phyloP scores from a whole-genome alignment of 192 early-diverging fungal species.

The Coemansia sp. region DNA sequence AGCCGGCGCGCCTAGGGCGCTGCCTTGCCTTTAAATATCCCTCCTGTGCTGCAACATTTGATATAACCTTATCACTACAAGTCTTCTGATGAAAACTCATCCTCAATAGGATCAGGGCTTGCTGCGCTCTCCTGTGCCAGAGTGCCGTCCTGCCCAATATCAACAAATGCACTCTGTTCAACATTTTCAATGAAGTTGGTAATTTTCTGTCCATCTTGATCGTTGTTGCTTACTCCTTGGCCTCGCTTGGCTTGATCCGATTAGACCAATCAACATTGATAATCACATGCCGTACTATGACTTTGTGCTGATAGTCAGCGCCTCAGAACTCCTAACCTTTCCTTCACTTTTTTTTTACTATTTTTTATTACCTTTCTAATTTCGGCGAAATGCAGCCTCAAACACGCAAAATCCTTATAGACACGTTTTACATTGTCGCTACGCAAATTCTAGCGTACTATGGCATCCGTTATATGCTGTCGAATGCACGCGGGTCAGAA shows the following conservation, averaged over 20 bases:
- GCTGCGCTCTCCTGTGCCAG: no score
- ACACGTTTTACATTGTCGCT: conserved; percentile 68
- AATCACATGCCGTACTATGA: background rate
- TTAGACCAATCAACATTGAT: background rate
- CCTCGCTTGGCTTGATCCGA: background rate
- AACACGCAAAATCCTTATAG: conserved; percentile 48
- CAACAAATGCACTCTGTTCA: no score
- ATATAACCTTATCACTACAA: no score
- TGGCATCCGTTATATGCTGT: conserved; percentile 81
- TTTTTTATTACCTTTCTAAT: background rate
- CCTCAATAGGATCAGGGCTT: no score
- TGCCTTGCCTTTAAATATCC: no score
- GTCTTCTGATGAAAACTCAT: no score
- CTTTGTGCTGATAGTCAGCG: background rate
- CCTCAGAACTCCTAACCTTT: background rate
- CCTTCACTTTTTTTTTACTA: background rate
- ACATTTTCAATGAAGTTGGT: no score
- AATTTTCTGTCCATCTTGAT: no score
- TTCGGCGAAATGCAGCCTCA: conserved; percentile 43
- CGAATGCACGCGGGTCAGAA: conserved; percentile 69
- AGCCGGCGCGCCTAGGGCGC: no score
- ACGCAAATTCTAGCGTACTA: conserved; percentile 88
- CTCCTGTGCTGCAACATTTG: no score
- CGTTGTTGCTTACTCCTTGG: no score
- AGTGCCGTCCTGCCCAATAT: no score